Conservation (phyloP, 1,284 basidiomycete species). For the Mycena sp. region DNA sequence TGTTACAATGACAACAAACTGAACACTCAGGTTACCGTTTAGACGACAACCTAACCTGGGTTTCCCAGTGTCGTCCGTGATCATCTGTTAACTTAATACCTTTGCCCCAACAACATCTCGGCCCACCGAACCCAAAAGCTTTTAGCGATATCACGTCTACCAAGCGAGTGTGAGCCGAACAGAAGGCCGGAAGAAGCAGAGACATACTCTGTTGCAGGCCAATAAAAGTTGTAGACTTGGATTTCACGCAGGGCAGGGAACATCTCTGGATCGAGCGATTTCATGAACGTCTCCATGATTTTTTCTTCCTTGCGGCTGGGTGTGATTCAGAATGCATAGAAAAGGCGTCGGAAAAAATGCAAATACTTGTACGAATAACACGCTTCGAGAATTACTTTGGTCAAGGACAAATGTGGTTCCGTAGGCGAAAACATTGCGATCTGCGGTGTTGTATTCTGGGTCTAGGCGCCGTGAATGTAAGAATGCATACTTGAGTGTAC, state of each 20-base stretch:
- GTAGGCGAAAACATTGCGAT: too few relatives aligned
- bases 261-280: background rate
- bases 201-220: constrained; percentile 3
- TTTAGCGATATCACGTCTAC: constrained; percentile 12
- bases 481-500: too few relatives aligned
- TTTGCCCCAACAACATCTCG: background rate
- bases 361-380: background rate
- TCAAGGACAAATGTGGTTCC: too few relatives aligned
- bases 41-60: too few relatives aligned
- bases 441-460: too few relatives aligned
- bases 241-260: constrained; percentile 9
- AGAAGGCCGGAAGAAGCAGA: background rate
- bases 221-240: background rate
- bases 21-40: too few relatives aligned
- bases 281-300: background rate
- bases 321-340: too few relatives aligned
- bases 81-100: constrained; percentile 2
- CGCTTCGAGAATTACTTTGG: too few relatives aligned
- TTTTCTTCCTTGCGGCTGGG: background rate
- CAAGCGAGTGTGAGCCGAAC: too few relatives aligned
- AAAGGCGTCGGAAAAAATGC: background rate
- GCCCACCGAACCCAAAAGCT: constrained; percentile 3
- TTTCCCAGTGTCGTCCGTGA: too few relatives aligned
- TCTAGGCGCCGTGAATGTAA: too few relatives aligned
- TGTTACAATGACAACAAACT: too few relatives aligned